These are phyloP conservation scores for Haematococcus sp. DNA, from an alignment of 139 green algal species.

Conservation along the genomic window DNA sequence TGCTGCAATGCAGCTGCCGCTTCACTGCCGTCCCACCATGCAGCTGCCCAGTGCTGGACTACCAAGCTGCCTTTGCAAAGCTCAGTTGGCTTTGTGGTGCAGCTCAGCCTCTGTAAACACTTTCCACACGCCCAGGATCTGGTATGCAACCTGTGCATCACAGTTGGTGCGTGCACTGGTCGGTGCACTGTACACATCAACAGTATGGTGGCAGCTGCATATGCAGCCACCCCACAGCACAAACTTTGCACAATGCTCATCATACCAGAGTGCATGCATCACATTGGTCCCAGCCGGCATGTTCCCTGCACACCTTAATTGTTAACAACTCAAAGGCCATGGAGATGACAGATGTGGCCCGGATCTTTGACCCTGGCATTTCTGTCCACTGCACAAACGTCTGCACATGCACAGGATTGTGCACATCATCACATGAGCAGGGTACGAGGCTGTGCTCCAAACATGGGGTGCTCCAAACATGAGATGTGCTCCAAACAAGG, in stretches of 20 bases:
- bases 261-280: too few relatives aligned
- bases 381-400: conserved; percentile 90
- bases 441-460: neutral
- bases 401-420: conserved; percentile 12
- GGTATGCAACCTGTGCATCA: conserved; percentile 28
- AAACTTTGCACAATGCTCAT: too few relatives aligned
- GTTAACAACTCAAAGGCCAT: conserved; percentile 87
- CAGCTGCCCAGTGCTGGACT: too few relatives aligned
- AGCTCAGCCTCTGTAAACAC: conserved; percentile 30
- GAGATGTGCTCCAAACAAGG: neutral
- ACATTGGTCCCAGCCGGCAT: neutral
- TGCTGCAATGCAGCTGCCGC: too few relatives aligned
- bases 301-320: conserved; percentile 30
- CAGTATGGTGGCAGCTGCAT: neutral
- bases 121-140: conserved; percentile 27
- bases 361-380: conserved; percentile 94
- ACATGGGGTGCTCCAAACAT: neutral
- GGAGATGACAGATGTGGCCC: conserved; percentile 78
- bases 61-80: too few relatives aligned
- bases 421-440: too few relatives aligned
- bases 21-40: too few relatives aligned
- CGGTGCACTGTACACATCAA: neutral
- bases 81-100: neutral
- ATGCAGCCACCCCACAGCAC: neutral
- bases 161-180: neutral